Percentiles rank a stretch among this genome's conserved stretches.
These are phyloP conservation scores for Blepharisma stoltei DNA, from an alignment of 73 alveolate species.

Conservation along the genomic window DNA sequence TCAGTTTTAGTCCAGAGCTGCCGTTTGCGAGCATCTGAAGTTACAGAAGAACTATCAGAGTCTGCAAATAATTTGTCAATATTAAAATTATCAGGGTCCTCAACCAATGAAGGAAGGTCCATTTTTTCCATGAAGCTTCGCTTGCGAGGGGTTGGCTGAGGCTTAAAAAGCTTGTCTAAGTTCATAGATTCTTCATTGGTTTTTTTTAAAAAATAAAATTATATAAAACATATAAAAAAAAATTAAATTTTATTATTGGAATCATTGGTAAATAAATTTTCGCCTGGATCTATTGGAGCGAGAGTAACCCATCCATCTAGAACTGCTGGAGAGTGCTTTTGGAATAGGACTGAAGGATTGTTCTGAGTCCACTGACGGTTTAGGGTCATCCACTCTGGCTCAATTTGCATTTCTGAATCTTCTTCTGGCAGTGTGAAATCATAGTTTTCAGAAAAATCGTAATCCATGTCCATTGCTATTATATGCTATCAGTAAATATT, in stretches of 20 bases:
- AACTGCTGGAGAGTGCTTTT: not conserved
- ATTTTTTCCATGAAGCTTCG: conserved; percentile 12
- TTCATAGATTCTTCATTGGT: too few species aligned
- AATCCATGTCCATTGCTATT: conserved; percentile 9
- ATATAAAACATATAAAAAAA: too few species aligned
- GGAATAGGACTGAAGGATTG: not conserved
- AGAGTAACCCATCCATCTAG: conserved; percentile 21
- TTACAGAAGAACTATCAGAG: not conserved
- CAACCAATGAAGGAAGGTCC: conserved; percentile 12
- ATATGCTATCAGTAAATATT: too few species aligned
- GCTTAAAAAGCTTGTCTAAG: too few species aligned
- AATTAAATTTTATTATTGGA: too few species aligned
- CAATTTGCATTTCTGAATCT: not conserved
- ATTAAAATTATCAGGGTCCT: conserved; percentile 18
- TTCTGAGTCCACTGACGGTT: conserved; percentile 1
- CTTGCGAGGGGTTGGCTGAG: too few species aligned
- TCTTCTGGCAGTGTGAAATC: not conserved
- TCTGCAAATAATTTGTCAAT: not conserved
- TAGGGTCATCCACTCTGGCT: conserved; percentile 20
- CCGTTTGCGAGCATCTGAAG: not conserved
- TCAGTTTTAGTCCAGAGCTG: not conserved
- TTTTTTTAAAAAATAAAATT: too few species aligned
- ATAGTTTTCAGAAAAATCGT: conserved; percentile 3
- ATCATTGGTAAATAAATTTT: too few species aligned
- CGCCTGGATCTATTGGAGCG: too few species aligned